Base-by-base conservation (phyloP, 306 rosid species). In the Begonia fuchsioides region DNA sequence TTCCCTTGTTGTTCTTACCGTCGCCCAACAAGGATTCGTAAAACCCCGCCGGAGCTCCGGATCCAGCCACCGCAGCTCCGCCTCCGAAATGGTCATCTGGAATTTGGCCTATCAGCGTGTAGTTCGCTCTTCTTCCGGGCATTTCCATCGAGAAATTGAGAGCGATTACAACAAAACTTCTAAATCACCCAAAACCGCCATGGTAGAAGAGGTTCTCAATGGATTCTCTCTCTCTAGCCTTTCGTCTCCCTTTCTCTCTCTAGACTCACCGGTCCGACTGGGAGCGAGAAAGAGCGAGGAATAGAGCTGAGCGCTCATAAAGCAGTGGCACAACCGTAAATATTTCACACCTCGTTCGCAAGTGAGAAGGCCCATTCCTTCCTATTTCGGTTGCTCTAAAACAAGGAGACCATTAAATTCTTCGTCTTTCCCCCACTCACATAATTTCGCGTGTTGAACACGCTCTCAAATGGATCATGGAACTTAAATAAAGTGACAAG, bases 61-160 rank as follows among this genome's bases (percentile, higher is more conserved):
- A 9, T 38, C 73, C 73, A 19, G 63, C 38, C 0, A 44, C 54
- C 39, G 58, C 40, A 5, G n/a, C 58, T 15, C 62, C 65, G 19
- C 59, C 72, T 38, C 56, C 65, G 38, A 55, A 69, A 32, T 82
- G 88, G 32, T 86, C 98, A 56, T 85, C 94, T 13, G 93, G 92
- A 50, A 65, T 53, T 67, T 85, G 96, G 58, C 75, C 79, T 10
- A 92, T 77, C 6, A 86, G 74, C 1, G 94, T 63, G 70, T 92
- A 92, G 73, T 92, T 86, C 64, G 93, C 75, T 67, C 96, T 85
- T 66, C 94, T 75, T 2, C 71, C 75, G 52, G 93, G 86, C 83
- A 86, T 92, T 80, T 86, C 96, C 96, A 86, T 80, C 53, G 61
- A 66, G 62, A 47, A 52, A 17, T 3, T 15, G 17, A 14, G 48